Percentiles rank a stretch among this genome's conserved stretches.
Evolutionary conservation across 208 protist genomes (phyloP).

Genomic region (Wallacemonas sp.): DNA sequence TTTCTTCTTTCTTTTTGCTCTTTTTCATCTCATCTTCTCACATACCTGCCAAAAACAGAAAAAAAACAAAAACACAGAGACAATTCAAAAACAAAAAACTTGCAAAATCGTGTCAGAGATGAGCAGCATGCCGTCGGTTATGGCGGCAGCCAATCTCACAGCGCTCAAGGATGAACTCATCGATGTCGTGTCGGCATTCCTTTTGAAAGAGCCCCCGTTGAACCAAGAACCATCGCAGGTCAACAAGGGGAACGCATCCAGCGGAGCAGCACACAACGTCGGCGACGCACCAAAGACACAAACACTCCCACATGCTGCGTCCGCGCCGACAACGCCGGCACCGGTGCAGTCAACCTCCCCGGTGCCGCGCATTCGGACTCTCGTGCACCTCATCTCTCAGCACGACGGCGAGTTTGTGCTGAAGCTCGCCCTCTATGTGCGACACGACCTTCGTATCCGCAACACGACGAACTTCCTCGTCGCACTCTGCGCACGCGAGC

Average conservation of each 20-base stretch:
- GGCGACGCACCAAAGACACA: too few relatives aligned
- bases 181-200: constrained; percentile 65
- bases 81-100: neutral
- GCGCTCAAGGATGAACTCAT: constrained; percentile 81
- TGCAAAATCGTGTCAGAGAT: neutral
- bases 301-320: too few relatives aligned
- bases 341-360: neutral
- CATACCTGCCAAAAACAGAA: constrained; percentile 20
- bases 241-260: neutral
- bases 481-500: constrained; percentile 77
- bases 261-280: neutral
- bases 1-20: too few relatives aligned
- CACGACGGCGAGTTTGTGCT: constrained; percentile 89
- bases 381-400: constrained; percentile 63
- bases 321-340: neutral
- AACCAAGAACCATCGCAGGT: constrained; percentile 19
- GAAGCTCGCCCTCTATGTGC: constrained; percentile 92
- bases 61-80: constrained; percentile 17
- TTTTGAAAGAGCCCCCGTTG: constrained; percentile 83
- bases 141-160: constrained; percentile 31
- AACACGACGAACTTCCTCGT: constrained; percentile 91
- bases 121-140: neutral
- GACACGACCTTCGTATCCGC: constrained; percentile 93
- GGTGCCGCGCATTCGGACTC: constrained; percentile 40
- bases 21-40: too few relatives aligned